phyloP scores from a whole-genome alignment of 2,329 filamentous ascomycete genomes.

The Westerdykella ornata region DNA sequence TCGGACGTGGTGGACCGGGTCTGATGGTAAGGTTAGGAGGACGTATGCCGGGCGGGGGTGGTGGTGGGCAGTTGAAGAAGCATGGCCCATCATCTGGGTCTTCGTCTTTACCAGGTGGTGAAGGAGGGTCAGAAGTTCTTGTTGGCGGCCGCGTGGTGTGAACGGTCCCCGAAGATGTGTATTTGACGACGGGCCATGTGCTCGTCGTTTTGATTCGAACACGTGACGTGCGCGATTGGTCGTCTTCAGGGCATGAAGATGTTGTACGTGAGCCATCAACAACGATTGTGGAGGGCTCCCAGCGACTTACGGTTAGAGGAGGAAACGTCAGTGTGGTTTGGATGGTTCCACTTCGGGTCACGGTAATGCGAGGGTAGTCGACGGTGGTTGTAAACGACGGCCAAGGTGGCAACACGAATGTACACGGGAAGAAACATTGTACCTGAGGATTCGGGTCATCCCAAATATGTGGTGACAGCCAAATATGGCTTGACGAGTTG shows the following conservation, averaged over 20 bases:
- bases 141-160: not conserved
- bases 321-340: conserved; percentile 1
- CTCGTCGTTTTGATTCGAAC: not conserved
- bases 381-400: not conserved
- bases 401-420: conserved; percentile 1
- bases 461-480: conserved; percentile 1
- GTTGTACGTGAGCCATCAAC: not conserved
- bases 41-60: too few relatives aligned
- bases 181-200: not conserved
- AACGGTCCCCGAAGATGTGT: not conserved
- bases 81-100: too few relatives aligned
- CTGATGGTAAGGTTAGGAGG: not conserved
- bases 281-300: not conserved
- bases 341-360: not conserved
- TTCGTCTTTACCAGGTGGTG: not conserved
- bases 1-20: conserved; percentile 3
- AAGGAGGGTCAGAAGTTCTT: not conserved
- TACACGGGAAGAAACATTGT: conserved; percentile 1
- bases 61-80: too few relatives aligned
- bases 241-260: not conserved
- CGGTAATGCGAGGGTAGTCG: conserved; percentile 1
- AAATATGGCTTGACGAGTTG: not conserved
- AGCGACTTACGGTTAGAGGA: not conserved
- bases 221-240: not conserved
- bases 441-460: not conserved